These are phyloP conservation scores for Elaeagnus macrophylla DNA, from an alignment of 306 rosid genomes.

Conservation along the genomic window DNA sequence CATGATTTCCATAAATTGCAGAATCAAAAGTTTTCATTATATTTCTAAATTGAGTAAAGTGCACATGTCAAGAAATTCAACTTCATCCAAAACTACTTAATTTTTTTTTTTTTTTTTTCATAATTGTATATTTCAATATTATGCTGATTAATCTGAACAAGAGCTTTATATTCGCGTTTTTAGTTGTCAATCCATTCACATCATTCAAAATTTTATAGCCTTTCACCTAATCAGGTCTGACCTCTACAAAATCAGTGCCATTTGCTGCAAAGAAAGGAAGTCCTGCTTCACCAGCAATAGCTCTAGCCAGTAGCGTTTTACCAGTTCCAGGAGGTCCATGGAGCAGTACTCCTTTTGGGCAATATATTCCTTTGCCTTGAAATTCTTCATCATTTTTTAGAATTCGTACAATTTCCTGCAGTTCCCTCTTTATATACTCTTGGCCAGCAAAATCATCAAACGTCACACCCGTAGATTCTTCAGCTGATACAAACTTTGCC, in stretches of 20 bases:
- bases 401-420: slow-evolving; percentile 90
- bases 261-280: slow-evolving; percentile 93
- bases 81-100: too few species aligned
- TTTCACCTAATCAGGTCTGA: slow-evolving; percentile 23
- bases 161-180: neutral
- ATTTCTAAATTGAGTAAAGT: too few species aligned
- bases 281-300: slow-evolving; percentile 99
- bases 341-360: slow-evolving; percentile 97
- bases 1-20: too few species aligned
- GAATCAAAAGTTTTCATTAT: too few species aligned
- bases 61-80: too few species aligned
- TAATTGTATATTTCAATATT: neutral
- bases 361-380: slow-evolving; percentile 86
- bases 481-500: slow-evolving; percentile 97
- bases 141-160: neutral
- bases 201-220: slow-evolving; percentile 14
- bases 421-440: slow-evolving; percentile 93
- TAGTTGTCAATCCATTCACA: neutral
- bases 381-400: slow-evolving; percentile 86
- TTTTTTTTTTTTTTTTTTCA: too few species aligned
- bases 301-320: slow-evolving; percentile 93
- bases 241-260: slow-evolving; percentile 99
- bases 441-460: slow-evolving; percentile 99
- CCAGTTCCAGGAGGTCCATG: slow-evolving; percentile 99
- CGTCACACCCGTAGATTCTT: slow-evolving; percentile 91